phyloP scores from a whole-genome alignment of 257 asterid species.

The Jasminum sambac region DNA sequence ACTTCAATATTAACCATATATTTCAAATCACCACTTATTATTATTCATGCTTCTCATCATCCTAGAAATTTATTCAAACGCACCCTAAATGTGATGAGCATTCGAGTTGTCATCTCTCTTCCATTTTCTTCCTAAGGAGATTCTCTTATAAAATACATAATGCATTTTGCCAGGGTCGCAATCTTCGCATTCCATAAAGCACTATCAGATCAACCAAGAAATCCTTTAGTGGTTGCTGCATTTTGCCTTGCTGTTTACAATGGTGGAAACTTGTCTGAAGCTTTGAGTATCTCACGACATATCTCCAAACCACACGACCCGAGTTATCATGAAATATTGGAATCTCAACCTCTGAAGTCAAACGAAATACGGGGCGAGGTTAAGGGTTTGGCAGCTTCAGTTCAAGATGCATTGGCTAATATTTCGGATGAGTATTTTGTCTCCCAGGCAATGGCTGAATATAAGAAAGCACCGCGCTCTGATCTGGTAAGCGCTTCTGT shows the following conservation, averaged over 20 bases:
- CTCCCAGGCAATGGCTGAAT: conserved; percentile 80
- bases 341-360: conserved; percentile 40
- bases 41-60: too few species aligned
- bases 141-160: conserved; percentile 17
- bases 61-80: too few species aligned
- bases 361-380: conserved; percentile 44
- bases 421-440: conserved; percentile 71
- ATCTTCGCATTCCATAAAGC: conserved; percentile 84
- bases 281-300: conserved; percentile 54
- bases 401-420: conserved; percentile 46
- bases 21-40: too few species aligned
- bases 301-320: conserved; percentile 53
- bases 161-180: conserved; percentile 63
- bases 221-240: conserved; percentile 73
- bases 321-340: conserved; percentile 58
- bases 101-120: too few species aligned
- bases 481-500: conserved; percentile 59
- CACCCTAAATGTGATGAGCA: too few species aligned
- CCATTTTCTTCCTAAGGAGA: too few species aligned
- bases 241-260: conserved; percentile 77
- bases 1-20: too few species aligned
- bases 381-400: conserved; percentile 53
- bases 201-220: conserved; percentile 63
- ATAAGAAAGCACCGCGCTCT: conserved; percentile 82
- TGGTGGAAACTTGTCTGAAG: conserved; percentile 80